A percentile compares a stretch with the other conserved stretches of the same genome.
Evolutionary conservation across 1,139 yeast species (phyloP).

Genomic region (Diutina catenulata): DNA sequence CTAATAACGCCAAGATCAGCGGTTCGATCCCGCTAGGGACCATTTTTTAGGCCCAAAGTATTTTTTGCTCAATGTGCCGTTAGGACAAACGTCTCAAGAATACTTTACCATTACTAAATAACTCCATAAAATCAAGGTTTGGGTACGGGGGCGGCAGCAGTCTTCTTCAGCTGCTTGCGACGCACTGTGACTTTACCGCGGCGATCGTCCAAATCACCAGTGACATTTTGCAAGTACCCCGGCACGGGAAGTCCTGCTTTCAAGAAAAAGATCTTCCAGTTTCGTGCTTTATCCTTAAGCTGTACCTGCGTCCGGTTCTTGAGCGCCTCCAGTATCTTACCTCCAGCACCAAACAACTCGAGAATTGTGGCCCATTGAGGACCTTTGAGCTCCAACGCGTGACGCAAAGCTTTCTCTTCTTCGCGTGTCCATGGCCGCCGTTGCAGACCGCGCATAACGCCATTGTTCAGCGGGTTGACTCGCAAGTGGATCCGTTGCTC

Average conservation of each 20-base stretch:
- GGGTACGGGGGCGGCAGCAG: conserved; percentile 32
- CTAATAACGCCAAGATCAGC: conserved; percentile 80
- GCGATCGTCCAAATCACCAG: conserved; percentile 61
- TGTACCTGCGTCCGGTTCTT: conserved; percentile 86
- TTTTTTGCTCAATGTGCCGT: neutral
- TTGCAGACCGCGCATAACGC: conserved; percentile 17
- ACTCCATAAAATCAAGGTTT: conserved; percentile 3
- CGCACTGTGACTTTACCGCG: conserved; percentile 13
- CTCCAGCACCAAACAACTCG: conserved; percentile 88
- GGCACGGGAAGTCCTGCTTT: conserved; percentile 68
- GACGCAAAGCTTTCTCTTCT: conserved; percentile 76
- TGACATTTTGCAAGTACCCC: conserved; percentile 63
- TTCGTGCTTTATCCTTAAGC: conserved; percentile 89
- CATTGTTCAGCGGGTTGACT: conserved; percentile 15
- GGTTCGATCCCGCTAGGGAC: conserved; percentile 84
- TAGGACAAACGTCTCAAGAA: neutral
- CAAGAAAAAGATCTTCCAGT: conserved; percentile 80
- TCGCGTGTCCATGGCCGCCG: conserved; percentile 80
- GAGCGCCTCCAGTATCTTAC: conserved; percentile 68
- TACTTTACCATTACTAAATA: neutral
- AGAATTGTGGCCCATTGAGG: conserved; percentile 89
- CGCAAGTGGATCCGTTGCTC: conserved; percentile 33
- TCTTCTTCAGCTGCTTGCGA: conserved; percentile 19
- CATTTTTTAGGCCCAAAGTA: conserved; percentile 17
- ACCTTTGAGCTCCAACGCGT: conserved; percentile 75